phyloP scores from a whole-genome alignment of 2,329 filamentous ascomycete species.

The Sclerotiophoma versabilis region DNA sequence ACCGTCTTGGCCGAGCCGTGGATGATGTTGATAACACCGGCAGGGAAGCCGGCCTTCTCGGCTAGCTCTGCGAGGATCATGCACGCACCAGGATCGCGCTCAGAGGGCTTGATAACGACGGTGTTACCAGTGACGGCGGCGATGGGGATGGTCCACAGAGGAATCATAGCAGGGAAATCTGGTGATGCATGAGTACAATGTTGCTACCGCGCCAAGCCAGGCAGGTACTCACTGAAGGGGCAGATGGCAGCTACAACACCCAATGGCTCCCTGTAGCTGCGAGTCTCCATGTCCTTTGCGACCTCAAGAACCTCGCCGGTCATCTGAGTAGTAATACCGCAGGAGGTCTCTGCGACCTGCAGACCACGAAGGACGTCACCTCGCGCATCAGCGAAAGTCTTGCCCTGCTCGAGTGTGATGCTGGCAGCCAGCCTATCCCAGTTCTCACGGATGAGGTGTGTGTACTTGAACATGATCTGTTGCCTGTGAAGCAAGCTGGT shows the following conservation, averaged over 20 bases:
- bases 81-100: constrained; percentile 81
- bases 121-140: constrained; percentile 86
- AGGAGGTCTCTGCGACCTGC: constrained; percentile 84
- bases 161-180: constrained; percentile 94
- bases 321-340: constrained; percentile 79
- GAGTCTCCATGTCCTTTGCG: constrained; percentile 88
- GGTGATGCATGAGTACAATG: constrained; percentile 30
- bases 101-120: constrained; percentile 83
- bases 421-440: constrained; percentile 85
- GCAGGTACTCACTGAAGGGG: constrained; percentile 73
- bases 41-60: constrained; percentile 80
- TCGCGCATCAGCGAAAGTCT: constrained; percentile 83
- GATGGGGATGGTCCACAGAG: constrained; percentile 88
- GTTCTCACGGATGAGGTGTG: constrained; percentile 79
- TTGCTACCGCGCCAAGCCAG: background rate
- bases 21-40: constrained; percentile 82
- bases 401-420: constrained; percentile 88
- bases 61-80: constrained; percentile 86
- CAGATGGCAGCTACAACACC: constrained; percentile 85
- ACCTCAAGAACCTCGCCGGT: constrained; percentile 86
- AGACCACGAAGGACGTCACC: constrained; percentile 83
- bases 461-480: constrained; percentile 88
- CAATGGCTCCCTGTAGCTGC: constrained; percentile 80
- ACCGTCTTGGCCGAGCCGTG: constrained; percentile 83
- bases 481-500: constrained; percentile 77